Evolutionary conservation across 352 stramenopile genomes (phyloP).

Genomic region (Phytopythium oedochilum): DNA sequence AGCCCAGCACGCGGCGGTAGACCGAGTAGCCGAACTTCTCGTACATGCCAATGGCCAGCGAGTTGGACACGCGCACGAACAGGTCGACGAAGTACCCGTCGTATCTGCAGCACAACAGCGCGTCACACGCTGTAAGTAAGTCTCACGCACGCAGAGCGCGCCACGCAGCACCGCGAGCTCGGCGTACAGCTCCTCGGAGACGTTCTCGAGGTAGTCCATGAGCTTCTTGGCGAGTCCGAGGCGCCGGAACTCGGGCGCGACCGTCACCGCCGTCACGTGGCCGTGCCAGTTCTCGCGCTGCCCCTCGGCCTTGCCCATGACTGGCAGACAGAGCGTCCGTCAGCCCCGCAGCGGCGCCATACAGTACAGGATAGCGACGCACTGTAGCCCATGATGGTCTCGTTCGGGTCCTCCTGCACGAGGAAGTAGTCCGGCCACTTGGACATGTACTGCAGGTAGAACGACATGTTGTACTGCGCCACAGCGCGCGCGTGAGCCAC

Average conservation of each 20-base stretch:
- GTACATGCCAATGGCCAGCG: conserved; percentile 91
- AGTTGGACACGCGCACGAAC: conserved; percentile 97
- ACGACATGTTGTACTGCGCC: conserved; percentile 93
- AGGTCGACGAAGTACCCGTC: conserved; percentile 98
- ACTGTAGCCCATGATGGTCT: conserved; percentile 95
- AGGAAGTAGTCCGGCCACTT: conserved; percentile 97
- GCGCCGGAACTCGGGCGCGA: conserved; percentile 94
- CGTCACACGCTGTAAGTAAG: not conserved
- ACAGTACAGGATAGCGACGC: conserved; percentile 9
- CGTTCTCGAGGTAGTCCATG: conserved; percentile 93
- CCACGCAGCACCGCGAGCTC: not conserved
- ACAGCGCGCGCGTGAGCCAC: not conserved
- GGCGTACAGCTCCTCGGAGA: conserved; percentile 64
- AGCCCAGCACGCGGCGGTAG: conserved; percentile 89
- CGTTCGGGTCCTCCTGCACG: conserved; percentile 91
- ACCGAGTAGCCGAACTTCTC: conserved; percentile 91
- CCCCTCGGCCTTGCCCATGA: conserved; percentile 96
- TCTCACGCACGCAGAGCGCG: not conserved
- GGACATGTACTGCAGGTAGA: conserved; percentile 97
- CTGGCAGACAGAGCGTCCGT: too few relatives aligned
- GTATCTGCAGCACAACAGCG: conserved; percentile 16
- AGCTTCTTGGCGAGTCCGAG: conserved; percentile 90
- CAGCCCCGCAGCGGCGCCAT: too few relatives aligned
- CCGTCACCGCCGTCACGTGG: conserved; percentile 97
- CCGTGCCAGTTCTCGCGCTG: conserved; percentile 95